Base-by-base conservation (phyloP, 2,329 filamentous ascomycete species). In the Xylaria sp. region DNA sequence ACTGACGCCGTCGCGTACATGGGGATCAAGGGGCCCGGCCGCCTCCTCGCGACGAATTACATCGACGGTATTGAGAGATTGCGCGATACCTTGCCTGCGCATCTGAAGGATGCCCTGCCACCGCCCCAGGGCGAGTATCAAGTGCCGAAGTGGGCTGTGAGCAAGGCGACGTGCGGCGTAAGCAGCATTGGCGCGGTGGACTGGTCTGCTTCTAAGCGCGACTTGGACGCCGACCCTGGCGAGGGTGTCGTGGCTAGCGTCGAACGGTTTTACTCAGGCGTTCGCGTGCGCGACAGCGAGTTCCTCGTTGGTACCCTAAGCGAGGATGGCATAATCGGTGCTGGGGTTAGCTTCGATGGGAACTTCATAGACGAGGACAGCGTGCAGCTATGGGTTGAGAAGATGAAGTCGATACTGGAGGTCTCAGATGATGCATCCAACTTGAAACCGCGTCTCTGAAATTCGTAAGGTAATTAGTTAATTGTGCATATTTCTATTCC, bases 31-130 rank as follows among this genome's bases (percentile, higher is more conserved):
- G 63, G 65, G 17, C 25, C 56, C 14, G 63, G 63, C 7, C 58
- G 63, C 2, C 60, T 67, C 21, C 37, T 67, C 14, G 65, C 65
- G 52, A 58, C 65, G 3, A 67, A 67, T 31, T 67, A 67, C 28
- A 66, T 67, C 45, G 63, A 66, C 37, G 63, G 60, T 43, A 33
- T 66, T 6, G 63, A 66, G 58, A 50, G 50, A 21, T 38, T 67
- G 54, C 60, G 60, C n/a, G 19, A 19, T 2, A 43, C 50, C 35
- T 40, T 64, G 19, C 65, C 65, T 2, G 2, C 47, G 17, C 58
- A 60, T 21, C 25, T 65, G 7, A 38, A 28, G 14, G 28, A 51
- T 35, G 40, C 33, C 11, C 25, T 60, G 1, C 55, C 57, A 23
- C 25, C 63, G 19, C 63, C 60, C 0, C 53, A 62, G 37, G 60